Evolutionary conservation across 2,329 filamentous ascomycete species (phyloP), one percentile per base, ranked within the genome.

Genomic region (Helotiales sp.): DNA sequence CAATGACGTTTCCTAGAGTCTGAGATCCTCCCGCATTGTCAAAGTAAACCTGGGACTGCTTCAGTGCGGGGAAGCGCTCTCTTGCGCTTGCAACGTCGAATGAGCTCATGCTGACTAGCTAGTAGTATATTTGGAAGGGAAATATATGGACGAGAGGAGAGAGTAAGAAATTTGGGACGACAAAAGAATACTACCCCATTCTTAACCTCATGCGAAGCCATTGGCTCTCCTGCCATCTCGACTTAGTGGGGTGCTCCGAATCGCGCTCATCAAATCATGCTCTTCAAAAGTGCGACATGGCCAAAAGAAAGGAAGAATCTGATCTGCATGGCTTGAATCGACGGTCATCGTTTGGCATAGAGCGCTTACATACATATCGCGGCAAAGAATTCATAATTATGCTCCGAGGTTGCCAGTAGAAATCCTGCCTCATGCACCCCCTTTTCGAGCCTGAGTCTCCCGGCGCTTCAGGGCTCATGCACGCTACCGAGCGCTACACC

Each of bases 1-100:
- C 81, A 57, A 88, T 84, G 15, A 90, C 90, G 15, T 80, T 76
- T 25, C 81, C 82, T 3, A 93, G 74, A 1, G 84, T 79, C 67
- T 93, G 89, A 68, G 85, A 90, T 34, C 89, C 89, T 17, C 89
- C 89, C 10, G 88, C 90, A 69, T 93, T 93, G 69, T 93, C 89
- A 63, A 93, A 82, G 70, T 83, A 91, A 50, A 92, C 79, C 67
- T 91, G 88, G 47, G 85, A 77, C 59, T 85, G 79, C 38, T 79
- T 73, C 36, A 93, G 72, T 13, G 88, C 87, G 31, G 89, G 89
- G 75, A 93, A 93, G 54, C 80, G 77, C 60, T 79, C 76, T 59
- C 86, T 80, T 29, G 81, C 79, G 49, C 76, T 74, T 8, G 77
- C 67, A 49, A 90, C 77, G 64, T 87, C 77, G 64, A 89, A 81